phyloP scores from a whole-genome alignment of 768 basidiomycete genomes.

The Cystobasidium ongulense region DNA sequence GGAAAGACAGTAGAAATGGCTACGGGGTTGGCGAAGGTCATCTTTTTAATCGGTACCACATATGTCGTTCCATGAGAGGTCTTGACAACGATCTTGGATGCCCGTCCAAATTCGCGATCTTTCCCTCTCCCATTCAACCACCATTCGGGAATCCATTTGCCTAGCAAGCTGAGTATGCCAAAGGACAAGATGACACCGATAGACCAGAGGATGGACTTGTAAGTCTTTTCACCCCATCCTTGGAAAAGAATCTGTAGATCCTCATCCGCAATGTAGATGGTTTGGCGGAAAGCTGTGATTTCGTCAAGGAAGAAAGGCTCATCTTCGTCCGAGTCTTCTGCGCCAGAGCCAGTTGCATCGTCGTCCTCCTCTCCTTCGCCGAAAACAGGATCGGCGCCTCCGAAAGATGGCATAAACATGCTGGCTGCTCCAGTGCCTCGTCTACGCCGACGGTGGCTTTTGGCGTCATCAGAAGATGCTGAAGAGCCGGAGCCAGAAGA shows the following conservation, averaged over 20 bases:
- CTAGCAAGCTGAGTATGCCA: constrained; percentile 68
- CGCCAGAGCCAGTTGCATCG: constrained; percentile 46
- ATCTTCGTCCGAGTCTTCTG: constrained; percentile 39
- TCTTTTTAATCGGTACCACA: constrained; percentile 59
- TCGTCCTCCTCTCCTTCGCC: constrained; percentile 75
- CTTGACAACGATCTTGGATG: constrained; percentile 71
- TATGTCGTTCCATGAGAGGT: constrained; percentile 74
- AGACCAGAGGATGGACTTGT: constrained; percentile 65
- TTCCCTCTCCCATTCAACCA: constrained; percentile 82
- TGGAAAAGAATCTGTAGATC: constrained; percentile 78
- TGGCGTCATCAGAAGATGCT: constrained; percentile 31
- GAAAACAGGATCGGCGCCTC: constrained; percentile 60
- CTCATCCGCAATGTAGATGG: constrained; percentile 76
- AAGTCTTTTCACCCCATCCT: constrained; percentile 64
- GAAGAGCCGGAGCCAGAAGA: constrained; percentile 13
- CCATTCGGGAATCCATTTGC: constrained; percentile 83
- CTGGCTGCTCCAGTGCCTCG: constrained; percentile 22
- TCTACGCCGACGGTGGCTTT: constrained; percentile 16
- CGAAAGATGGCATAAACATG: constrained; percentile 35
- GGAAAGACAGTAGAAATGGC: constrained; percentile 73
- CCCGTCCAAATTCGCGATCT: constrained; percentile 72
- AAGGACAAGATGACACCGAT: constrained; percentile 58
- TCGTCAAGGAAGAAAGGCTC: constrained; percentile 21
- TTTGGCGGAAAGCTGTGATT: constrained; percentile 56
- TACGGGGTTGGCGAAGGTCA: constrained; percentile 60